A percentile compares a stretch with the other conserved stretches of the same genome.
Conservation (phyloP, 345 rosid genomes). For the Leavenworthia alabamica region DNA sequence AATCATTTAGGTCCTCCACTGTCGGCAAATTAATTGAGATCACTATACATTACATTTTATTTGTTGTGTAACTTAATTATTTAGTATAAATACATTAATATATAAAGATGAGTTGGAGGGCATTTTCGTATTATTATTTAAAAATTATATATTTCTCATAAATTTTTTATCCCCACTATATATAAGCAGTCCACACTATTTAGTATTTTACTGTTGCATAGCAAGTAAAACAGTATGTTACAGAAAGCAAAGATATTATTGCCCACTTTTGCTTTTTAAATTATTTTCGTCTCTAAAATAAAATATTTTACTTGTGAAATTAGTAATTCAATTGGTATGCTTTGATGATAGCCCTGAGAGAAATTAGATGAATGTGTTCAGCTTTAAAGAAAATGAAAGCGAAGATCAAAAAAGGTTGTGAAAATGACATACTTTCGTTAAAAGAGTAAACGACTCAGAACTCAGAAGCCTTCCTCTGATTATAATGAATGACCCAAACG, state of each 20-base stretch:
- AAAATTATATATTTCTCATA: background rate
- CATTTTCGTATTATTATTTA: background rate
- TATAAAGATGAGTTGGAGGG: background rate
- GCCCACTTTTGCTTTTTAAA: background rate
- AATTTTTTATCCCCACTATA: background rate
- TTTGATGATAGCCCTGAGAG: background rate
- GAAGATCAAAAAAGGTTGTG: slow-evolving; percentile 20
- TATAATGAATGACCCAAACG: slow-evolving; percentile 13
- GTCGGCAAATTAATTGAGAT: slow-evolving; percentile 18
- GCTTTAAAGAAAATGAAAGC: slow-evolving; percentile 7
- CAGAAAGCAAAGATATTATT: background rate
- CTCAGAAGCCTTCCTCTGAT: background rate
- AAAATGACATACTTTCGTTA: slow-evolving; percentile 26
- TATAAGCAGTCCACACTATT: background rate
- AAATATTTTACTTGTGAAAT: background rate
- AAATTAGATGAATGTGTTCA: slow-evolving; percentile 9
- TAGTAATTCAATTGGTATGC: background rate
- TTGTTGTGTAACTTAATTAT: background rate
- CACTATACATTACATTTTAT: background rate
- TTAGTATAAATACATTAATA: no score
- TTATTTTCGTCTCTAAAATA: background rate
- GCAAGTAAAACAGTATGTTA: slow-evolving; percentile 15
- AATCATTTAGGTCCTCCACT: background rate
- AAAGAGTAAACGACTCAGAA: slow-evolving; percentile 2
- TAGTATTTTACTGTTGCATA: slow-evolving; percentile 11